Conservation (phyloP, 192 early-diverging fungal species). For the Geranomyces variabilis region DNA sequence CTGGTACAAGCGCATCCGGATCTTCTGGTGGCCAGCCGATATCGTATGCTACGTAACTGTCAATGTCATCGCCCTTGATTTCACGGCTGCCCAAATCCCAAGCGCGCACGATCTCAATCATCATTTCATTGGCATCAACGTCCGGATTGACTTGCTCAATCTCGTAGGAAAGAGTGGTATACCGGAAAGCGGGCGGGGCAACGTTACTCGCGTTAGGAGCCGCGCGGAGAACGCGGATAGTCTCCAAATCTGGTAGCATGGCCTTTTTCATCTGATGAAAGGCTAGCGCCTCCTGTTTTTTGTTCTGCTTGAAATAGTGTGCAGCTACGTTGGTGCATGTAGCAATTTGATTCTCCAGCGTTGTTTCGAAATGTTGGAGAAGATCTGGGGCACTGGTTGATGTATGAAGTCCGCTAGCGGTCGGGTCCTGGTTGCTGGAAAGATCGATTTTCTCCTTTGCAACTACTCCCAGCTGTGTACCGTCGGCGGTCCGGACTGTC, state of each 20-base stretch:
- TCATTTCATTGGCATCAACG: conserved; percentile 69
- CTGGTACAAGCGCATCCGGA: conserved; percentile 21
- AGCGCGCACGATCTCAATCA: conserved; percentile 61
- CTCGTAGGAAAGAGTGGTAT: conserved; percentile 58
- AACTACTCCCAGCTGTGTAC: conserved; percentile 19
- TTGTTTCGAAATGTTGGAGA: conserved; percentile 48
- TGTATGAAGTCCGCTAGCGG: conserved; percentile 2
- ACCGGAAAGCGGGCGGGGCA: conserved; percentile 60
- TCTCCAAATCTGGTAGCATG: conserved; percentile 56
- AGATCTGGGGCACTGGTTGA: conserved; percentile 32
- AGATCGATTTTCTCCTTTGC: conserved; percentile 9
- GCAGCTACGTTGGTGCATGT: conserved; percentile 51
- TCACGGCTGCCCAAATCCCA: conserved; percentile 59
- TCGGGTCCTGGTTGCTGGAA: neutral
- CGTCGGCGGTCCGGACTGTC: neutral
- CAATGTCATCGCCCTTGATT: conserved; percentile 58
- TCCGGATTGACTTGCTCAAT: conserved; percentile 55
- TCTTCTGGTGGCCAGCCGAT: conserved; percentile 74
- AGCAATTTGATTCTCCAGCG: conserved; percentile 59
- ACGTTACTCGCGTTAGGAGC: conserved; percentile 20
- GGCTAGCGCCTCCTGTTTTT: conserved; percentile 54
- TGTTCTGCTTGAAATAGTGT: conserved; percentile 44
- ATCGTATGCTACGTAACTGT: conserved; percentile 72
- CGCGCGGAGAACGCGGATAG: conserved; percentile 49
- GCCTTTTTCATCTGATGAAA: conserved; percentile 66